These are phyloP conservation scores for Pittosporum tobira DNA, from an alignment of 129 eudicot species.

Conservation along the genomic window DNA sequence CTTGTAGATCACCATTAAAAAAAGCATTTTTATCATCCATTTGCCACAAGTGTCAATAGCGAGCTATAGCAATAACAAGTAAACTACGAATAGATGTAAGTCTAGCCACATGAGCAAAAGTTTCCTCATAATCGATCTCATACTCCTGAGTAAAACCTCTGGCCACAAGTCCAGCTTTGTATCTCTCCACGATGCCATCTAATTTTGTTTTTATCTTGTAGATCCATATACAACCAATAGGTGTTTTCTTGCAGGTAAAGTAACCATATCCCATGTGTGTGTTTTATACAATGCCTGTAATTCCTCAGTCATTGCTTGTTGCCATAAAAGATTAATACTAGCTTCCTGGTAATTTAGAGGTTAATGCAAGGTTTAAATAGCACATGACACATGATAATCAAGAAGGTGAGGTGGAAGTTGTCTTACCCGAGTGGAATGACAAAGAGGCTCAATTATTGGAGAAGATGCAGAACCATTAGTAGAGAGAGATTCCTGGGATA, in stretches of 20 bases:
- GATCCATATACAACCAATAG: background rate
- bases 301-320: background rate
- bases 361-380: too few relatives aligned
- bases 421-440: too few relatives aligned
- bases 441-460: too few relatives aligned
- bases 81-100: background rate
- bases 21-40: too few relatives aligned
- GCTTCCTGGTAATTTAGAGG: too few relatives aligned
- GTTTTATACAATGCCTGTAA: background rate
- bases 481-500: too few relatives aligned
- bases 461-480: too few relatives aligned
- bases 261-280: background rate
- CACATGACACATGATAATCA: too few relatives aligned
- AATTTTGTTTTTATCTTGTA: background rate
- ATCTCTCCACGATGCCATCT: background rate
- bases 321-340: background rate
- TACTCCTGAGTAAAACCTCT: background rate
- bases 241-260: background rate
- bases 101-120: background rate
- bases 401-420: too few relatives aligned
- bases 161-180: background rate
- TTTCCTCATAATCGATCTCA: background rate
- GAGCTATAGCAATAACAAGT: too few relatives aligned
- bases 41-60: too few relatives aligned
- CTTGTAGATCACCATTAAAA: too few relatives aligned